A percentile compares a stretch with the other conserved stretches of the same genome.
These are phyloP conservation scores for Copromyces sp. DNA, from an alignment of 495 filamentous ascomycete genomes.

Conservation along the genomic window DNA sequence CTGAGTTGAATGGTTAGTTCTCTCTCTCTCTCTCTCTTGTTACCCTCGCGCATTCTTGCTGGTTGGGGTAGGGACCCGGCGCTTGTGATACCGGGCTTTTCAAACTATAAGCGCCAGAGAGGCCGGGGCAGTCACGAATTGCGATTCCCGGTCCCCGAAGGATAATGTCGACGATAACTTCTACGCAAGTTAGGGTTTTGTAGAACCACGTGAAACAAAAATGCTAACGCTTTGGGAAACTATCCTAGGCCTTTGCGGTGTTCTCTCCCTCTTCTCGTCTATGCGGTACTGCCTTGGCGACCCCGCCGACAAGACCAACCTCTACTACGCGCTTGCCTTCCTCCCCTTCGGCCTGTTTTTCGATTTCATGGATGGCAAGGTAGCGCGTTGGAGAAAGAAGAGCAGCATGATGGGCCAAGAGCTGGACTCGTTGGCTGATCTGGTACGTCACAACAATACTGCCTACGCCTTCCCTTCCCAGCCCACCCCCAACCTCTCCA, in stretches of 20 bases:
- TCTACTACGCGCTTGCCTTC: slow-evolving; percentile 76
- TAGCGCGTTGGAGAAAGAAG: slow-evolving; percentile 92
- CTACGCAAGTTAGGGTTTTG: background rate
- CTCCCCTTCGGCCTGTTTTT: slow-evolving; percentile 95
- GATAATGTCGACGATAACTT: background rate
- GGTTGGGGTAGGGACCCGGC: background rate
- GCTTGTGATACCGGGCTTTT: background rate
- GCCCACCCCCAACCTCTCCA: background rate
- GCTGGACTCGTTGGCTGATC: slow-evolving; percentile 90
- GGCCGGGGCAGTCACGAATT: background rate
- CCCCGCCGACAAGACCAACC: slow-evolving; percentile 48
- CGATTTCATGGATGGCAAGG: slow-evolving; percentile 96
- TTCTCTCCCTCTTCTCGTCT: slow-evolving; percentile 93
- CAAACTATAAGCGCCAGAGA: background rate
- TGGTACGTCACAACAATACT: slow-evolving; percentile 46
- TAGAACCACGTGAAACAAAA: background rate
- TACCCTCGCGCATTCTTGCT: background rate
- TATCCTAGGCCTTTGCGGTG: slow-evolving; percentile 59
- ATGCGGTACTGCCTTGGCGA: slow-evolving; percentile 86
- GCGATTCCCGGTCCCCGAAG: background rate
- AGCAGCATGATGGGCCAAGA: slow-evolving; percentile 96
- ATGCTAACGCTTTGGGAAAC: background rate
- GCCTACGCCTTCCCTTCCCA: background rate
- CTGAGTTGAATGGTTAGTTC: slow-evolving; percentile 75
- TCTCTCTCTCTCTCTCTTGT: background rate